Conservation (phyloP, 2,329 filamentous ascomycete genomes). For the Keithomyces neogunnii region DNA sequence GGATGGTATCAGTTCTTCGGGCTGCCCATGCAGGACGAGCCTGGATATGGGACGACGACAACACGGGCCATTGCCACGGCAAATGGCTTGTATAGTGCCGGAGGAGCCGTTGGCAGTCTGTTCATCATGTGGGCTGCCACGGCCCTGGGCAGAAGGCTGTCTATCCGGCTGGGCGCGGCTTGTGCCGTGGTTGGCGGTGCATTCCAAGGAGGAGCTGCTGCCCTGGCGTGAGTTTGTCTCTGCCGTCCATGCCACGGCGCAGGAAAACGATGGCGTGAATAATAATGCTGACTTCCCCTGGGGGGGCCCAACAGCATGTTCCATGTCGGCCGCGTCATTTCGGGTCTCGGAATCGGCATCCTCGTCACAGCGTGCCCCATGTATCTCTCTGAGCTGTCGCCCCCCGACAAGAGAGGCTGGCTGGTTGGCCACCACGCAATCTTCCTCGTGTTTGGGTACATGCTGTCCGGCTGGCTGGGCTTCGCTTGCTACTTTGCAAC, state of each 20-base stretch:
- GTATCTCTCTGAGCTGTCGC: slow-evolving; percentile 24
- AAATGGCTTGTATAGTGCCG: slow-evolving; percentile 39
- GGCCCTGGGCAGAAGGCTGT: slow-evolving; percentile 32
- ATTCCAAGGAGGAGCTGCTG: slow-evolving; percentile 35
- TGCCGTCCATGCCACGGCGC: not conserved
- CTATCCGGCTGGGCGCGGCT: slow-evolving; percentile 36
- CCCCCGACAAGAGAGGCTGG: slow-evolving; percentile 34
- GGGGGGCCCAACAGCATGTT: slow-evolving; percentile 16
- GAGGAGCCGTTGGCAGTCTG: slow-evolving; percentile 36
- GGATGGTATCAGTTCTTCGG: slow-evolving; percentile 43
- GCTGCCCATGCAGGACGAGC: slow-evolving; percentile 31
- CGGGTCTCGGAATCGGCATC: slow-evolving; percentile 33
- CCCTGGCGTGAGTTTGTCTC: slow-evolving; percentile 23
- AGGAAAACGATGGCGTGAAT: no score
- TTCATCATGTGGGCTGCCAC: slow-evolving; percentile 42
- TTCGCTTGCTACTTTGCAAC: slow-evolving; percentile 25
- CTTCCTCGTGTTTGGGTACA: slow-evolving; percentile 35
- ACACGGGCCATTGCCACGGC: slow-evolving; percentile 38
- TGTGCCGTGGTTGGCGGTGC: slow-evolving; percentile 36
- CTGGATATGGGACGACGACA: slow-evolving; percentile 35
- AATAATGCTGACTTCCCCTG: not conserved
- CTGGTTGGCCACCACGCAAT: slow-evolving; percentile 41
- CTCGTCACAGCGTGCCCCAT: slow-evolving; percentile 26
- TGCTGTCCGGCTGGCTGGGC: slow-evolving; percentile 31
- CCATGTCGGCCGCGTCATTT: slow-evolving; percentile 33